phyloP scores from a whole-genome alignment of 2,329 filamentous ascomycete genomes.

The Alternaria postmessia region DNA sequence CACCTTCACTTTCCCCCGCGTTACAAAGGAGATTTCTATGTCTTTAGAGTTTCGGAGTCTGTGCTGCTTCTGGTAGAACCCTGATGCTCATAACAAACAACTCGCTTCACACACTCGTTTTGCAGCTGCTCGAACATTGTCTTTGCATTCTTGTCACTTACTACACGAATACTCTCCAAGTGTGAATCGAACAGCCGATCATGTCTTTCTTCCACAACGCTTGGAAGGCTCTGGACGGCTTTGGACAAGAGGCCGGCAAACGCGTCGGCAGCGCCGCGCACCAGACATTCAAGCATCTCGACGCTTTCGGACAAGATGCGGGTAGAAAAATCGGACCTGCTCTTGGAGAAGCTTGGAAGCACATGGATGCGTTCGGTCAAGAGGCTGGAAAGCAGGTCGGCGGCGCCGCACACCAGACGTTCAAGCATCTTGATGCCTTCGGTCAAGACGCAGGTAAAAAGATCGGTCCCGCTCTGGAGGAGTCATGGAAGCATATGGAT shows the following conservation, averaged over 20 bases:
- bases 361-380: slow-evolving; percentile 6
- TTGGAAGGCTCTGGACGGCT: slow-evolving; percentile 4
- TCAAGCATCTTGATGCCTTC: slow-evolving; percentile 3
- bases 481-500: slow-evolving; percentile 14
- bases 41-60: neutral
- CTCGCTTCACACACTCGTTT: neutral
- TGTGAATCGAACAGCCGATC: neutral
- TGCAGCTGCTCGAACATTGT: neutral
- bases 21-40: neutral
- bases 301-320: slow-evolving; percentile 12
- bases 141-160: neutral
- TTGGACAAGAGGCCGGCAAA: slow-evolving; percentile 10
- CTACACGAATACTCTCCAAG: neutral
- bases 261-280: neutral
- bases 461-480: slow-evolving; percentile 5
- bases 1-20: neutral
- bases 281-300: neutral
- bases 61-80: neutral
- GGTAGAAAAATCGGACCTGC: slow-evolving; percentile 6
- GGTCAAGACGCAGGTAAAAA: slow-evolving; percentile 12
- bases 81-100: neutral
- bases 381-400: slow-evolving; percentile 8
- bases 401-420: neutral
- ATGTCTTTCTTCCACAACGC: slow-evolving; percentile 12
- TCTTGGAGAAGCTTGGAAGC: slow-evolving; percentile 13